Evolutionary conservation across 108 stramenopile species (phyloP).

Genomic region (Cyclotella distinguenda): DNA sequence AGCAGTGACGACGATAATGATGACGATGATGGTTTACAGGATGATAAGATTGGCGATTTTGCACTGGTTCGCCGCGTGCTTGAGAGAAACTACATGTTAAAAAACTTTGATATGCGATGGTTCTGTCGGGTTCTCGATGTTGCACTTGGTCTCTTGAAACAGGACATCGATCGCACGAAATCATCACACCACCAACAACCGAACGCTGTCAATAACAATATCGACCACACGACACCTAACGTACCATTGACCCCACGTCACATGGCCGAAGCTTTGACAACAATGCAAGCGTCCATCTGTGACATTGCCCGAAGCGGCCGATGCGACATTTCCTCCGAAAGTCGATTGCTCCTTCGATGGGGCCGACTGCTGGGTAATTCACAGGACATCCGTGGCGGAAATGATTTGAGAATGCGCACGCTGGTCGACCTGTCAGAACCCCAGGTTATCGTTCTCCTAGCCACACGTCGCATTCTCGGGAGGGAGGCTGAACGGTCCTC

Average conservation of each 20-base stretch:
- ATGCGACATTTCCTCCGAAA: conserved; percentile 24
- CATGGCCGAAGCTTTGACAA: conserved; percentile 57
- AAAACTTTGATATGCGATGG: conserved; percentile 70
- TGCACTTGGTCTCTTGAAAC: conserved; percentile 46
- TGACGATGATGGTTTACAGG: too few relatives aligned
- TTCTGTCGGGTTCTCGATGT: conserved; percentile 70
- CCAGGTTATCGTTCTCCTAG: conserved; percentile 69
- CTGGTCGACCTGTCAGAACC: conserved; percentile 72
- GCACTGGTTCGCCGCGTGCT: conserved; percentile 33
- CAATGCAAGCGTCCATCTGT: conserved; percentile 60
- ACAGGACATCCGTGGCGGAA: conserved; percentile 41
- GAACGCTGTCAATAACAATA: background rate
- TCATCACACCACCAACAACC: conserved; percentile 18
- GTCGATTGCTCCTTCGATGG: conserved; percentile 30
- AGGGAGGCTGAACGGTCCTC: conserved; percentile 51
- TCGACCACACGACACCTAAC: background rate
- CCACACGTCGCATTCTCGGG: conserved; percentile 66
- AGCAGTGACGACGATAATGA: conserved; percentile 21
- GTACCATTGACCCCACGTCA: conserved; percentile 42
- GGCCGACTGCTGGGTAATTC: conserved; percentile 31
- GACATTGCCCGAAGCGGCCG: conserved; percentile 17
- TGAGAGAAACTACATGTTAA: conserved; percentile 55
- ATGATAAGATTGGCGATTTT: conserved; percentile 33
- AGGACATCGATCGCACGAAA: conserved; percentile 31
- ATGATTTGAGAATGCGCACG: conserved; percentile 60